Evolutionary conservation across 441 rosid genomes (phyloP).

Genomic region (Bruguiera hainesii): DNA sequence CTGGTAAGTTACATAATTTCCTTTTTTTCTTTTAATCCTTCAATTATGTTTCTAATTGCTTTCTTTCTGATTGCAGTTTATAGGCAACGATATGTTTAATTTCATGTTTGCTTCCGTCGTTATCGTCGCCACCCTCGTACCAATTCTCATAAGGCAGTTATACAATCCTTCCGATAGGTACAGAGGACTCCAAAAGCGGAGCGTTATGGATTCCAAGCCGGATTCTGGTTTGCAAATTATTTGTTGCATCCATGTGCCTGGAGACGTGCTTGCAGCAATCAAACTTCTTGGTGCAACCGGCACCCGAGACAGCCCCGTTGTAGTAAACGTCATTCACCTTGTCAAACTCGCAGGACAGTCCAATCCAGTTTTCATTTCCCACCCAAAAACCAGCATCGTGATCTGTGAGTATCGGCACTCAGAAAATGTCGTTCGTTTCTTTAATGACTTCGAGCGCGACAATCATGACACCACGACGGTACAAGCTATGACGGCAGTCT

Average conservation of each 20-base stretch:
- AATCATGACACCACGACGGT: background rate
- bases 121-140: conserved; percentile 17
- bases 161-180: conserved; percentile 39
- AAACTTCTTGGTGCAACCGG: conserved; percentile 35
- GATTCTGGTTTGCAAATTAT: conserved; percentile 36
- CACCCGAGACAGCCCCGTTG: conserved; percentile 19
- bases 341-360: conserved; percentile 44
- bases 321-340: conserved; percentile 42
- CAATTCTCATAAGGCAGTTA: conserved; percentile 29
- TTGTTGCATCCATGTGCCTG: conserved; percentile 44
- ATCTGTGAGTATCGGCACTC: conserved; percentile 23
- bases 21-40: background rate
- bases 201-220: conserved; percentile 25
- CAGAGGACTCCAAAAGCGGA: conserved; percentile 39
- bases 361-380: conserved; percentile 48
- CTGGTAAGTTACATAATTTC: conserved; percentile 1
- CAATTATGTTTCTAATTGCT: background rate
- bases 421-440: conserved; percentile 26
- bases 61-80: conserved; percentile 5
- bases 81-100: background rate
- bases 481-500: conserved; percentile 5
- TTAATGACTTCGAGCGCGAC: conserved; percentile 10
- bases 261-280: conserved; percentile 39
- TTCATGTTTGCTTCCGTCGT: conserved; percentile 8
- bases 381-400: conserved; percentile 28